phyloP scores from a whole-genome alignment of 2,329 filamentous ascomycete species.

The Pseudocercospora cruenta region DNA sequence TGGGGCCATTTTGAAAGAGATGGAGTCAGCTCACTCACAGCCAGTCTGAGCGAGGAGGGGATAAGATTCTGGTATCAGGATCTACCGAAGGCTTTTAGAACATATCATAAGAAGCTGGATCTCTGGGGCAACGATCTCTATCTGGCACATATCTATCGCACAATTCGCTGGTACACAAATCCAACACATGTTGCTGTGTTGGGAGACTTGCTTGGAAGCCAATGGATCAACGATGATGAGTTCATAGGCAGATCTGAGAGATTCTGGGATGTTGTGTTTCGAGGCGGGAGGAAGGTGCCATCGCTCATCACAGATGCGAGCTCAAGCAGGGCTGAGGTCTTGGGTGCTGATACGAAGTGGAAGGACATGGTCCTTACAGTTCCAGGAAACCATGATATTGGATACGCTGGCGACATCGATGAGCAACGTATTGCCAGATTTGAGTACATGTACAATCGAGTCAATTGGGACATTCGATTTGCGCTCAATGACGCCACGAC shows the following conservation, averaged over 20 bases:
- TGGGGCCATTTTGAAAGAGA: conserved; percentile 18
- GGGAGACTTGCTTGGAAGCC: conserved; percentile 88
- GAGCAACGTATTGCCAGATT: conserved; percentile 76
- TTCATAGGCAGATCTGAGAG: conserved; percentile 68
- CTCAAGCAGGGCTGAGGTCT: conserved; percentile 41
- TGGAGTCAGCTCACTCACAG: conserved; percentile 14
- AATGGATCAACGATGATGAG: conserved; percentile 88
- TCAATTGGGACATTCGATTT: conserved; percentile 87
- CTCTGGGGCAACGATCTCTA: conserved; percentile 94
- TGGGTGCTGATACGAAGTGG: conserved; percentile 64
- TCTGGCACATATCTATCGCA: conserved; percentile 87
- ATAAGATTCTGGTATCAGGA: conserved; percentile 55
- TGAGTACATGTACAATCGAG: conserved; percentile 79
- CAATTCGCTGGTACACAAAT: conserved; percentile 77
- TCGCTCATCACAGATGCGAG: conserved; percentile 35
- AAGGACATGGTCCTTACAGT: conserved; percentile 80
- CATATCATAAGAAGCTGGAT: conserved; percentile 78
- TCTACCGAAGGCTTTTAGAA: conserved; percentile 67
- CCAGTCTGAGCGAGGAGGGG: conserved; percentile 23
- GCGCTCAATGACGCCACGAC: conserved; percentile 41
- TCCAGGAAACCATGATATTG: conserved; percentile 93
- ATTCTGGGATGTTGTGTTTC: conserved; percentile 36
- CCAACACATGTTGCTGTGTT: conserved; percentile 89
- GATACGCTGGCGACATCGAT: conserved; percentile 90
- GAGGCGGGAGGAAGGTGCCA: conserved; percentile 32